phyloP scores from a whole-genome alignment of 2,329 filamentous ascomycete species.

The Phyllosticta capitalensis region DNA sequence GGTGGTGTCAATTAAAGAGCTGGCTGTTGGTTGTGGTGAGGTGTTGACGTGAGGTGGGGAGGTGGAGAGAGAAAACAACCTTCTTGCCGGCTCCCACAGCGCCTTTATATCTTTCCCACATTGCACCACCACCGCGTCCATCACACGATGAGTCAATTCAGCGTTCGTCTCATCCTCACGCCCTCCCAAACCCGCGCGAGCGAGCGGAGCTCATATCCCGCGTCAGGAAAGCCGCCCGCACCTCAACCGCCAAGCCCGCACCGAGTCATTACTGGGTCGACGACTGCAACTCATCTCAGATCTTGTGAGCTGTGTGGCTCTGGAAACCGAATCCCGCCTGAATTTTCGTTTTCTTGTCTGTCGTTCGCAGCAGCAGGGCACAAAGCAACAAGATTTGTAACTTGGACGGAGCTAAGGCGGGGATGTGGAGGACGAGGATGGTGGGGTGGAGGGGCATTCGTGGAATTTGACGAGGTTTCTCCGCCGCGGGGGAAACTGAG shows the following conservation, averaged over 20 bases:
- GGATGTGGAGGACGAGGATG: too few species aligned
- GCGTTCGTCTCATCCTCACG: neutral
- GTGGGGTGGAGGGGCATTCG: too few species aligned
- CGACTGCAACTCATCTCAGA: neutral
- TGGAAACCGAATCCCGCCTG: too few species aligned
- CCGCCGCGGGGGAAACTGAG: too few species aligned
- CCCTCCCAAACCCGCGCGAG: neutral
- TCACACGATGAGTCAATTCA: neutral
- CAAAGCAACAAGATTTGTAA: too few species aligned
- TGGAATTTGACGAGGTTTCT: too few species aligned
- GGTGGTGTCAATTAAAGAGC: neutral
- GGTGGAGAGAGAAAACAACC: neutral
- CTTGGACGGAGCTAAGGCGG: too few species aligned
- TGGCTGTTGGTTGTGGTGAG: neutral
- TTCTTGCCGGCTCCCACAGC: neutral
- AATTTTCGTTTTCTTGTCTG: too few species aligned
- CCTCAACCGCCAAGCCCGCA: neutral
- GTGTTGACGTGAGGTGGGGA: too few species aligned
- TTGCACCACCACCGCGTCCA: neutral
- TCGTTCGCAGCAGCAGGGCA: too few species aligned
- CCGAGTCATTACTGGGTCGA: neutral
- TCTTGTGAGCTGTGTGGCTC: too few species aligned
- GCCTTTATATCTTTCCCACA: neutral
- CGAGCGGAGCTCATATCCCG: neutral
- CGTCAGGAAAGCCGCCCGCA: neutral